Evolutionary conservation across 495 filamentous ascomycete genomes (phyloP).

Genomic region (Chaetomidium leptoderma): DNA sequence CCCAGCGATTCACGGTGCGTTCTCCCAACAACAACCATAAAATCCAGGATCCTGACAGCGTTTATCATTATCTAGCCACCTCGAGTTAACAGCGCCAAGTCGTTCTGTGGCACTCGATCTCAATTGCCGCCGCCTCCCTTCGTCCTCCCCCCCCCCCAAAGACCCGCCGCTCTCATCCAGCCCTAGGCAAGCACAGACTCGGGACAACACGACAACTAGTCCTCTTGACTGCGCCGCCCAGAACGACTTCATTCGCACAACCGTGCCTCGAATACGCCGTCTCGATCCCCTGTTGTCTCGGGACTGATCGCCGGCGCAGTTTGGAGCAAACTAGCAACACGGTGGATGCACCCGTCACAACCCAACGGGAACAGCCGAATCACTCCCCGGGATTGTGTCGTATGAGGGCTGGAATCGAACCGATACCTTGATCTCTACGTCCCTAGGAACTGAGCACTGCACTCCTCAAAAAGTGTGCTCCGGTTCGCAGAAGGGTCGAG

Average conservation of each 20-base stretch:
- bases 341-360: too few relatives aligned
- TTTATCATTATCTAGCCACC: not conserved
- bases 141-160: not conserved
- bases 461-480: conserved; percentile 4
- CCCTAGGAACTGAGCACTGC: conserved; percentile 7
- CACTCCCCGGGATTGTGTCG: conserved; percentile 1
- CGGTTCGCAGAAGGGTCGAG: conserved; percentile 27
- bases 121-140: conserved; percentile 11
- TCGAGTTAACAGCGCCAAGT: not conserved
- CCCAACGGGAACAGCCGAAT: too few relatives aligned
- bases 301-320: not conserved
- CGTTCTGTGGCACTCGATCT: not conserved
- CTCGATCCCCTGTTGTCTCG: conserved; percentile 4
- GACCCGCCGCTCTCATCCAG: conserved; percentile 5
- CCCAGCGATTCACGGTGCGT: conserved; percentile 11
- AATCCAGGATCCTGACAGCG: not conserved
- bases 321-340: not conserved
- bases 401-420: conserved; percentile 3
- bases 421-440: not conserved
- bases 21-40: not conserved
- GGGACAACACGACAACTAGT: not conserved
- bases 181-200: conserved; percentile 11
- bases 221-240: conserved; percentile 18
- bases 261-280: conserved; percentile 12
- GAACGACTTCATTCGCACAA: conserved; percentile 7